Base-by-base conservation (phyloP, 2,329 filamentous ascomycete genomes). In the Mariannaea sp. region DNA sequence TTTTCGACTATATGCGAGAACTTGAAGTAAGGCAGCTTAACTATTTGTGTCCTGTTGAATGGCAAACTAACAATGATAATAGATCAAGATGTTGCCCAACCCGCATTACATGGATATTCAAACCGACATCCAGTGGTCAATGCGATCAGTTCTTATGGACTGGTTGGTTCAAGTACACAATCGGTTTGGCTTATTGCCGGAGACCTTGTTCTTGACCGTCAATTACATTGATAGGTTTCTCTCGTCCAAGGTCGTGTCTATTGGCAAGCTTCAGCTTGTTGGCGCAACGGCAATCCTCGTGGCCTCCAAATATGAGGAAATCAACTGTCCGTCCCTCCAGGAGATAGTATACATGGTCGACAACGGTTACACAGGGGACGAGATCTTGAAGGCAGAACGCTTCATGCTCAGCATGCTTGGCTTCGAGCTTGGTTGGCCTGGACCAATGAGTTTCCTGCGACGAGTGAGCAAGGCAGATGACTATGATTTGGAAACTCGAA, bases 291-390 rank as follows among this genome's bases (percentile, higher is more conserved):
- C 94, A 20, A 88, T 99, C 62, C 92, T 97, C 66, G 87, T 99
- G 56, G 94, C 94, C 10, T 90, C 94, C 64, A 99, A 99, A 75
- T 99, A 97, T 70, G 94, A 99, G 73, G 94, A 99, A 76, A 97
- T 99, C 77, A 96, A 96, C 74, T 96, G 92, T 72, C 94, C 92
- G 19, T 96, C 93, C 1, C 86, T 99, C 17, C 84, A 89, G 57
- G 94, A 99, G 77, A 96, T 99, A 67, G 89, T 96, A 55, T 97
- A 93, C 78, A 97, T 99, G 93, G 94, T 99, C 33, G 94, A 99
- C 70, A 84, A 86, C 36, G 92, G 91, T 49, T 99, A 97, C 75
- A 89, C 83, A 3, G 81, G 84, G 13, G 92, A 97, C 52, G 94
- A 97, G 76, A 93, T 99, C 52, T 82, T 97, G 61, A 97, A 97